Base-by-base conservation (phyloP, 495 filamentous ascomycete species). In the Hypomontagnella submonticulosa region DNA sequence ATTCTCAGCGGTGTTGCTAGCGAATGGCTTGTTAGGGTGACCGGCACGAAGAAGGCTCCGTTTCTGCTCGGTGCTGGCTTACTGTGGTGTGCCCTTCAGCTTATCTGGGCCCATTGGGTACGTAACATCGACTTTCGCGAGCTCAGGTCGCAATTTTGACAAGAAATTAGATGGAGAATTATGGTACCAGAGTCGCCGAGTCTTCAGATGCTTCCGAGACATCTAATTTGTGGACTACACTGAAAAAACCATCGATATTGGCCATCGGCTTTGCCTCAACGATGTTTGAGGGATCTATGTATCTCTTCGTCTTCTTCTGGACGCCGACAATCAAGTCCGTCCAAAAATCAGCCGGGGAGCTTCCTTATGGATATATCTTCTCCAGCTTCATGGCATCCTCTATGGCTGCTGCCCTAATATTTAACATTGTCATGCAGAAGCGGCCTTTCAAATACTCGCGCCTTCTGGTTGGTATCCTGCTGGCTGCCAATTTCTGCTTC, bases 301-400 rank as follows among this genome's bases (percentile, higher is more conserved):
- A 85, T 67, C 78, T 86, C 12, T 87, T 84, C 55, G 81, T 86
- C 33, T 85, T 86, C 74, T 83, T 85, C 70, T 84, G 82, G 80
- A 74, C 80, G 8, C 82, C 84, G 3, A 76, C 78, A 10, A 74
- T 87, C 5, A 76, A 77, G 30, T 73, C 79, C 0, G 75, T 76
- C 19, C 73, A 75, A 48, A 49, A 69, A 11, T 59, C 74, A 7
- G 15, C 70, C 5, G 27, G 55, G 33, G 70, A 74, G 23, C 80
- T 85, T 0, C 84, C 85, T 5, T 85, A 83, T 60, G 84, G 85
- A 38, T 72, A 81, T 37, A 86, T 87, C 43, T 87, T 85, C 56
- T 76, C 83, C 4, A 79, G 76, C 57, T 83, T 87, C 71, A 87
- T 87, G 84, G 79, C 79, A 11, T 73, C 78, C 2, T 82, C 83